Evolutionary conservation across 805 yeast genomes (phyloP).

Genomic region (Ogataea nonfermentans): DNA sequence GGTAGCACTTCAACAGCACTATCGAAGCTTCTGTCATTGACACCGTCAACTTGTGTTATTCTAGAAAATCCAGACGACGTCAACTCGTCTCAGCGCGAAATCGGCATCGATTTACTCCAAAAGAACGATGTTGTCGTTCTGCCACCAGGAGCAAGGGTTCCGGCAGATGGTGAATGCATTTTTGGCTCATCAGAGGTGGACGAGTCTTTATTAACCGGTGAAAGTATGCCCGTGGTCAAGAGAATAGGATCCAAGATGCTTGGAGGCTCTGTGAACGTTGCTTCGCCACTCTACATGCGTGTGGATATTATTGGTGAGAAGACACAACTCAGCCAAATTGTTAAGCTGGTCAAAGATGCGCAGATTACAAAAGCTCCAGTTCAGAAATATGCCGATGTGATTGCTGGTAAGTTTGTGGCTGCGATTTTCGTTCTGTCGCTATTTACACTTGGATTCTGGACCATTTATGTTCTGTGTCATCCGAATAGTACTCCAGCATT

Average conservation of each 20-base stretch:
- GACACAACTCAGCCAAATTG: constrained; percentile 86
- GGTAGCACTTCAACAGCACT: constrained; percentile 91
- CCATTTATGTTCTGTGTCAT: constrained; percentile 33
- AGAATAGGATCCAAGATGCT: constrained; percentile 58
- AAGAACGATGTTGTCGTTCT: constrained; percentile 72
- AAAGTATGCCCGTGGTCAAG: constrained; percentile 73
- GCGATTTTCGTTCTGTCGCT: constrained; percentile 59
- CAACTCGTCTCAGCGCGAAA: constrained; percentile 37
- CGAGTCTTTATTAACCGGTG: constrained; percentile 92
- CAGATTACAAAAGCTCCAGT: constrained; percentile 88
- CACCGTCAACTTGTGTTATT: constrained; percentile 75
- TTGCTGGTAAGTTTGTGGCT: constrained; percentile 87
- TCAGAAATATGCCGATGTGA: constrained; percentile 80
- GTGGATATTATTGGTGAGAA: constrained; percentile 75
- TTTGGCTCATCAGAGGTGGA: constrained; percentile 81
- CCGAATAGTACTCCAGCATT: constrained; percentile 25
- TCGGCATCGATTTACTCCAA: constrained; percentile 79
- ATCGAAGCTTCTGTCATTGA: constrained; percentile 71
- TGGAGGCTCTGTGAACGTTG: constrained; percentile 90
- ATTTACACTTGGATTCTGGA: constrained; percentile 68
- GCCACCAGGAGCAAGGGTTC: constrained; percentile 82
- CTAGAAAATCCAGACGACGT: constrained; percentile 41
- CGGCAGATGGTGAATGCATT: constrained; percentile 85
- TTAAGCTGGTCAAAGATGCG: constrained; percentile 81
- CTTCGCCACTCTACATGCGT: constrained; percentile 64